phyloP scores from a whole-genome alignment of 2,329 filamentous ascomycete genomes.

The Leptographium lundbergii region DNA sequence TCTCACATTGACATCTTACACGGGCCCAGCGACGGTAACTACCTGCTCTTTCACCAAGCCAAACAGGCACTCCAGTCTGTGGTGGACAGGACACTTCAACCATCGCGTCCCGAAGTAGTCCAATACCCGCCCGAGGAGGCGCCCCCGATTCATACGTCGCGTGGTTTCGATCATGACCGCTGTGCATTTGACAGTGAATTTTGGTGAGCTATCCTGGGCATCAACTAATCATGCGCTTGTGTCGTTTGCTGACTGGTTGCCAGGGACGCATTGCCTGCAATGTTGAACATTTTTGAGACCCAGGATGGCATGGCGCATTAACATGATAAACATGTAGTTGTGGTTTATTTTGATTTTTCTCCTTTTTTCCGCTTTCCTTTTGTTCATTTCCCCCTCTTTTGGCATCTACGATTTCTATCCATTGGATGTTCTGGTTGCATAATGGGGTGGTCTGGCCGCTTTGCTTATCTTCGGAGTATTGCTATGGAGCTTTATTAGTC shows the following conservation, averaged over 20 bases:
- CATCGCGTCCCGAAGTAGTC: neutral
- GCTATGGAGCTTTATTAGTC: neutral
- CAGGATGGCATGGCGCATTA: neutral
- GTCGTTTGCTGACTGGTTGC: neutral
- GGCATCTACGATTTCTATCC: neutral
- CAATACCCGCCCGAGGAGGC: neutral
- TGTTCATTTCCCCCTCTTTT: neutral
- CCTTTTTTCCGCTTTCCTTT: no score
- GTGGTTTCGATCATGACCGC: neutral
- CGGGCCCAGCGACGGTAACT: conserved; percentile 6
- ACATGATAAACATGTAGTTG: neutral
- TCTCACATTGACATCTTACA: conserved; percentile 6
- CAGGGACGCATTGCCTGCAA: neutral
- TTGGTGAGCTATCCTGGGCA: neutral
- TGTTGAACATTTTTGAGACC: neutral
- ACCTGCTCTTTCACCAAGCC: conserved; percentile 5
- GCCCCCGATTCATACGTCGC: neutral
- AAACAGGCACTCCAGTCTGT: conserved; percentile 1
- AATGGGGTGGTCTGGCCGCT: neutral
- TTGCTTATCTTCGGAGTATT: neutral
- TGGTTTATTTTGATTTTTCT: neutral
- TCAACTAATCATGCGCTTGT: neutral
- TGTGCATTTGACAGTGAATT: neutral
- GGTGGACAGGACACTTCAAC: neutral
- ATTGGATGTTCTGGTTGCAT: neutral